Base-by-base conservation (phyloP, 306 rosid genomes). In the Betula pendula region DNA sequence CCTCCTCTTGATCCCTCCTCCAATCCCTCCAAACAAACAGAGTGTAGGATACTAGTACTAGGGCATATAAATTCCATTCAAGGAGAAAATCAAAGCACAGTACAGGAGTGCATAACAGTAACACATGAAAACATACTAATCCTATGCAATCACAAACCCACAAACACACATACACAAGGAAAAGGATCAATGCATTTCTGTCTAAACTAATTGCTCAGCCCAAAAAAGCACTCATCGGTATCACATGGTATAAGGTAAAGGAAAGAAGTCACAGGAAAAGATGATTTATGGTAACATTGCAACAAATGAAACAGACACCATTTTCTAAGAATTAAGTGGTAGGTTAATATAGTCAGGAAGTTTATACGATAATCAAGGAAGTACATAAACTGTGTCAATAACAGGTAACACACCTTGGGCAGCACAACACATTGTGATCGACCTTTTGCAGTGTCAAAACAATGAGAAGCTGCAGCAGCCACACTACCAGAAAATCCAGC, bases 401-500 rank as follows among this genome's bases (percentile, higher is more conserved):
- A 52, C 7, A 73, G 43, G 56, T 40, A 47, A 33, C 43, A 45
- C 71, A 94, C 98, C 98, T 90, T 95, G 38, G 98, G 92, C 17
- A 90, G 73, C 79, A 95, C 97, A 8, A 77, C 82, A 73, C 97
- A 92, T 66, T 85, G 91, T 48, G 93, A 87, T 84, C 96, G 90
- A 75, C 87, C 89, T 73, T 86, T 90, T 70, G 98, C 86, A 35
- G 97, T 92, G 86, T 95, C 98, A 53, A 95, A 95, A 83, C 96
- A 76, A 81, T 92, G 98, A 82, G 98, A 92, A 83, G 93, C 97
- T 79, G 96, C 97, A 9, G 92, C 98, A 44, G 92, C 98, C 85
- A 92, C 75, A 74, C 93, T 86, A 62, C 90, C 97, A 43, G 98
- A 95, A 76, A 95, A 78, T 75, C 97, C 98, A 52, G 97, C 98